These are phyloP conservation scores for Erodium maritimum DNA, from an alignment of 345 rosid species.

Conservation along the genomic window DNA sequence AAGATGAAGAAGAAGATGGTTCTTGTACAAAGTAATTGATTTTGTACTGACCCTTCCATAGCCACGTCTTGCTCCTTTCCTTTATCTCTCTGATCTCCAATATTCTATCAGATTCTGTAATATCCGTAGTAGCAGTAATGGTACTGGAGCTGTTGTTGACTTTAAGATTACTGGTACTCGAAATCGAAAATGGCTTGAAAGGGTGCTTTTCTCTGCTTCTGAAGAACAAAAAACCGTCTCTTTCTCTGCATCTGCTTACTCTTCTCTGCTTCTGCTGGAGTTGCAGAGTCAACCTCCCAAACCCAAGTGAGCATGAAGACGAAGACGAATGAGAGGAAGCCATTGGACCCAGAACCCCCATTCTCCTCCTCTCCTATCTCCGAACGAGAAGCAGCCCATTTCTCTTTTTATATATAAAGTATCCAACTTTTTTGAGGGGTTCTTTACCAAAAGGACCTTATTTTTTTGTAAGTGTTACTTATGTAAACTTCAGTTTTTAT, in stretches of 20 bases:
- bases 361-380: background rate
- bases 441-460: too few relatives aligned
- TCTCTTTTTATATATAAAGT: too few relatives aligned
- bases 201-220: background rate
- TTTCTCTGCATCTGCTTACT: background rate
- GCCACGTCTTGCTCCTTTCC: slow-evolving; percentile 43
- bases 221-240: background rate
- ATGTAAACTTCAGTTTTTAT: too few relatives aligned
- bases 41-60: slow-evolving; percentile 61
- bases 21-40: slow-evolving; percentile 60
- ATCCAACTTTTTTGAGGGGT: too few relatives aligned
- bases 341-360: background rate
- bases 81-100: slow-evolving; percentile 37
- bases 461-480: too few relatives aligned
- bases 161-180: background rate
- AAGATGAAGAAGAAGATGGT: slow-evolving; percentile 16
- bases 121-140: background rate
- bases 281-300: background rate
- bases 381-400: background rate
- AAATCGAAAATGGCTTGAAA: background rate
- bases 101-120: background rate
- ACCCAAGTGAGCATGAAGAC: background rate
- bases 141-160: background rate
- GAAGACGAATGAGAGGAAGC: background rate
- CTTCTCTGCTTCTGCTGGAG: background rate